A percentile compares a stretch with the other conserved stretches of the same genome.
phyloP scores from a whole-genome alignment of 805 yeast genomes.

The Kodamaea kaohsiungensis region DNA sequence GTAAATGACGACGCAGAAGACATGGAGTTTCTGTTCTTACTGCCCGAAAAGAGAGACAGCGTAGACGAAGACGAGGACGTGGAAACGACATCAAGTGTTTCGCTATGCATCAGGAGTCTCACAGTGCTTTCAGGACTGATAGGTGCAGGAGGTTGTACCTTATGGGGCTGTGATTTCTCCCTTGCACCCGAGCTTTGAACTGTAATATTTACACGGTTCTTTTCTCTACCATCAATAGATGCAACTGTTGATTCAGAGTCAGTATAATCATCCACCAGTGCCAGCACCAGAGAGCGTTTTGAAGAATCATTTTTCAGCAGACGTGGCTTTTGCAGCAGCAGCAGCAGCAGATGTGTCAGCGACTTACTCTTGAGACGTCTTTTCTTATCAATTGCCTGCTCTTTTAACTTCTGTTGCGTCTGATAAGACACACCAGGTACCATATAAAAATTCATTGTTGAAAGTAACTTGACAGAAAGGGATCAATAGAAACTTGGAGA shows the following conservation, averaged over 20 bases:
- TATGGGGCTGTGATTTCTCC: background rate
- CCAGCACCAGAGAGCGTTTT: background rate
- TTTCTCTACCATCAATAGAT: background rate
- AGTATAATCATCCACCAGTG: background rate
- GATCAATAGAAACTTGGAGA: background rate
- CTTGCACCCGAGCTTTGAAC: background rate
- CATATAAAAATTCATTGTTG: conserved; percentile 16
- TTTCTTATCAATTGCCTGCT: conserved; percentile 13
- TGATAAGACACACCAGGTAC: conserved; percentile 19
- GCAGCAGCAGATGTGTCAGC: background rate
- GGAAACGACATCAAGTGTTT: background rate
- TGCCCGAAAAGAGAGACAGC: background rate
- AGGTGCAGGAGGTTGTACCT: background rate
- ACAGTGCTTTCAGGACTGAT: background rate
- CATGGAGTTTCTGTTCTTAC: background rate
- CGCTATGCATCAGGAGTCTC: background rate
- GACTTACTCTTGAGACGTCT: conserved; percentile 4
- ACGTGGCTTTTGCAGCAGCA: background rate
- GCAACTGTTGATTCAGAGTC: background rate
- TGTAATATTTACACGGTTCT: background rate
- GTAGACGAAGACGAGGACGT: background rate
- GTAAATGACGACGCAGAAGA: background rate
- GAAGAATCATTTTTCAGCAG: background rate
- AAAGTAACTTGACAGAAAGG: background rate
- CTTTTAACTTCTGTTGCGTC: conserved; percentile 18